Evolutionary conservation across 2,329 filamentous ascomycete genomes (phyloP).

Genomic region (Aspergillus floridensis): DNA sequence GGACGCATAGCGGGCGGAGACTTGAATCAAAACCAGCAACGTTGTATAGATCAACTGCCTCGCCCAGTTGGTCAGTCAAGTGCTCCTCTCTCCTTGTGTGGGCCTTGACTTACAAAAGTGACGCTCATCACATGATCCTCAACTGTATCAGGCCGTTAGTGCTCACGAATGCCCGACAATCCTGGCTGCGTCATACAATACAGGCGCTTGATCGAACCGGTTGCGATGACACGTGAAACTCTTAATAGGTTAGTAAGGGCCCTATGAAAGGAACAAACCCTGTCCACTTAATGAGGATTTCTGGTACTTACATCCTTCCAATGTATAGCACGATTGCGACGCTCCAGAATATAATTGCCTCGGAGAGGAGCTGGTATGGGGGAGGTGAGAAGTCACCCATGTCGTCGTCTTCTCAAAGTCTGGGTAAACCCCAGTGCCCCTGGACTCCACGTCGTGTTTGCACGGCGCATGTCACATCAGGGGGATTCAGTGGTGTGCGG

Average conservation of each 20-base stretch:
- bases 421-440: not conserved
- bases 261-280: not conserved
- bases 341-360: conserved; percentile 28
- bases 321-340: conserved; percentile 15
- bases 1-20: conserved; percentile 37
- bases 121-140: conserved; percentile 41
- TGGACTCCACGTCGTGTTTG: not conserved
- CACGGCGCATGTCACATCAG: not conserved
- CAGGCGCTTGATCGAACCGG: conserved; percentile 29
- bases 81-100: not conserved
- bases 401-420: not conserved
- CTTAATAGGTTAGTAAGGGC: conserved; percentile 15
- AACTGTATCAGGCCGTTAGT: conserved; percentile 15
- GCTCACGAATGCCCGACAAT: not conserved
- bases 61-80: not conserved
- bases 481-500: not conserved
- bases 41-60: conserved; percentile 34
- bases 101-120: conserved; percentile 32
- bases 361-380: conserved; percentile 17
- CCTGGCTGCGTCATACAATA: conserved; percentile 21
- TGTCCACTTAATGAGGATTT: too few relatives aligned
- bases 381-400: conserved; percentile 22
- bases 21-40: conserved; percentile 37
- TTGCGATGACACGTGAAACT: conserved; percentile 27
- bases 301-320: not conserved